phyloP scores from a whole-genome alignment of 495 filamentous ascomycete genomes.

The Xylaria venustula region DNA sequence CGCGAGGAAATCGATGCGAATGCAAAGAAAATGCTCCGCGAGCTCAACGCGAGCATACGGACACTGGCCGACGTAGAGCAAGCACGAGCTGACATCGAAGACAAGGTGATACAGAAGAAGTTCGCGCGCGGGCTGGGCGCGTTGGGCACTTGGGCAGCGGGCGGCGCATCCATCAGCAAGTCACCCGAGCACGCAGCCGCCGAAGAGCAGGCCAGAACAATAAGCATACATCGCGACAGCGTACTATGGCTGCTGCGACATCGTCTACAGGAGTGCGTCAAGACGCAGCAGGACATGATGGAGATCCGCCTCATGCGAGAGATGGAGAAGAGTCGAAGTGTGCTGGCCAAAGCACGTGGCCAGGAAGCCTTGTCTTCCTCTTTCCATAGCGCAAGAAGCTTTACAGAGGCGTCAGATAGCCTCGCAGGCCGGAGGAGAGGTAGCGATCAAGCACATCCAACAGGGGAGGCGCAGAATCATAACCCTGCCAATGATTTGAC shows the following conservation, averaged over 20 bases:
- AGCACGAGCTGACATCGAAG: slow-evolving; percentile 71
- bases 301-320: slow-evolving; percentile 80
- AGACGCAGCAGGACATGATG: slow-evolving; percentile 85
- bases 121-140: slow-evolving; percentile 59
- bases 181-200: slow-evolving; percentile 63
- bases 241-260: slow-evolving; percentile 79
- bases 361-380: slow-evolving; percentile 16
- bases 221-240: slow-evolving; percentile 68
- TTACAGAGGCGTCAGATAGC: slow-evolving; percentile 17
- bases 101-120: slow-evolving; percentile 64
- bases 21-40: slow-evolving; percentile 76
- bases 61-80: slow-evolving; percentile 78
- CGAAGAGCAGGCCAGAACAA: slow-evolving; percentile 61
- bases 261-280: slow-evolving; percentile 69
- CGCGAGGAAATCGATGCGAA: slow-evolving; percentile 80
- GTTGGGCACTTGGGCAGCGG: slow-evolving; percentile 73
- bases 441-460: slow-evolving; percentile 16
- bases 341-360: slow-evolving; percentile 66
- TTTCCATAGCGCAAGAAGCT: slow-evolving; percentile 15
- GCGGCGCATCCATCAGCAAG: slow-evolving; percentile 40
- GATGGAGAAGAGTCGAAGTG: slow-evolving; percentile 84
- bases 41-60: slow-evolving; percentile 73
- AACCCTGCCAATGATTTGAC: slow-evolving; percentile 62
- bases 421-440: slow-evolving; percentile 17
- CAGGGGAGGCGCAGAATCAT: slow-evolving; percentile 12